Conservation (phyloP, 371 early-diverging fungal genomes). For the Umbelopsis sp. region DNA sequence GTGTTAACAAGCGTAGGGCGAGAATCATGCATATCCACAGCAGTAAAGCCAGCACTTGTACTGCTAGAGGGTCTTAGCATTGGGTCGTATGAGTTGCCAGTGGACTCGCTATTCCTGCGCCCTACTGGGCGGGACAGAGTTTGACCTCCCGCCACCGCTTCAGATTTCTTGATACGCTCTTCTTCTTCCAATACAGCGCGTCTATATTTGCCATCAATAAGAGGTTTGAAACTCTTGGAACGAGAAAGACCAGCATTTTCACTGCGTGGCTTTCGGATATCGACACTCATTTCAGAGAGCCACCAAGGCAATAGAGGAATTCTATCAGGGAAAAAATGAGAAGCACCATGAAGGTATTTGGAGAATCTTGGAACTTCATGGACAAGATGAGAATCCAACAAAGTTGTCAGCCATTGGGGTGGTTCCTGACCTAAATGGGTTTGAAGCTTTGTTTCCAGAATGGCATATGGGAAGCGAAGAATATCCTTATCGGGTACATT, state of each 20-base stretch:
- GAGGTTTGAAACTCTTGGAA: slow-evolving; percentile 51
- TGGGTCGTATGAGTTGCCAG: slow-evolving; percentile 11
- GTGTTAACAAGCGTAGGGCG: background rate
- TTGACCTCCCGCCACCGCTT: slow-evolving; percentile 22
- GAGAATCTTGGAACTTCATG: slow-evolving; percentile 98
- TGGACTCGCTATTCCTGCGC: slow-evolving; percentile 5
- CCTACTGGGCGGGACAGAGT: background rate
- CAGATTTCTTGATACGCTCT: slow-evolving; percentile 32
- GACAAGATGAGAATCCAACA: slow-evolving; percentile 88
- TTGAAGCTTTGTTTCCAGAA: slow-evolving; percentile 69
- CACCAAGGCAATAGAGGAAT: slow-evolving; percentile 48
- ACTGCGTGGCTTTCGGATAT: slow-evolving; percentile 59
- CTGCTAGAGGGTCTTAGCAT: slow-evolving; percentile 9
- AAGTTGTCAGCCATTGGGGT: slow-evolving; percentile 92
- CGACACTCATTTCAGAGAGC: slow-evolving; percentile 59
- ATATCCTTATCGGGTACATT: slow-evolving; percentile 75
- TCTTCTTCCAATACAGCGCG: slow-evolving; percentile 44
- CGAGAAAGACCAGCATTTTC: slow-evolving; percentile 48
- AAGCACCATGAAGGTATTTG: slow-evolving; percentile 97
- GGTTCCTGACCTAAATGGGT: slow-evolving; percentile 87
- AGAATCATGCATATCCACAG: slow-evolving; percentile 12
- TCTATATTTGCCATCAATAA: slow-evolving; percentile 50
- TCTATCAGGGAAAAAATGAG: slow-evolving; percentile 39
- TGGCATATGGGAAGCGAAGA: slow-evolving; percentile 50
- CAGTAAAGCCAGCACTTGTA: slow-evolving; percentile 9